Evolutionary conservation across 2,329 filamentous ascomycete genomes (phyloP), one percentile per base, ranked within the genome.

Genomic region (Volutella citrinella): DNA sequence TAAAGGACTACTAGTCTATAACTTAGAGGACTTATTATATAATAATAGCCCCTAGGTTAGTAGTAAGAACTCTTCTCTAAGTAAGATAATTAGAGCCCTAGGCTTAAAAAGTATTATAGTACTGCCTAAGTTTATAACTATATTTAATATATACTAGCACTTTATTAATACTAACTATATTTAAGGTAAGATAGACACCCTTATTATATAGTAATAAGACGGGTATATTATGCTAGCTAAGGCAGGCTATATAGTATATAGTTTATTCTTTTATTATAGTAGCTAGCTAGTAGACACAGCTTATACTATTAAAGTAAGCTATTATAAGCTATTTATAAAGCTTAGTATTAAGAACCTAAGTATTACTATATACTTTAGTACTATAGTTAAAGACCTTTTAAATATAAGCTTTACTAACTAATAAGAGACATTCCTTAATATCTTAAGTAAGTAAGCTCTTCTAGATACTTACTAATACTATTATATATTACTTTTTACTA

Each of bases 291-390:
- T 16, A 6, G 49, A 56, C 34, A 48, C 51, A 4, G 53, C 51
- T 8, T 32, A 14, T 6, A 52, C 52, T n/a, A 62, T 64, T 29
- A 44, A 31, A 24, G 36, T 20, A 5, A 46, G 42, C 7, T 64
- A 64, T 38, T 49, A 36, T 6, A 30, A 55, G 16, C 54, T 64
- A 8, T 51, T 45, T 1, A 29, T 32, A 1, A 41, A 48, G 24
- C 34, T 38, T 3, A 45, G 49, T 0, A 36, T 40, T 13, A 26
- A 49, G 19, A 38, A 54, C 10, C 26, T 59, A 6, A 50, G 49
- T n/a, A 60, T 65, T 27, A 61, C 61, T 1, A 59, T 65, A 3
- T 54, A 61, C 8, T 64, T 60, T n/a, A 63, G 59, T 27, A 59
- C 59, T 4, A 65, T 60, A 15, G 60, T 59, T 5, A 60, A 65